Base-by-base conservation (phyloP, 768 basidiomycete species). In the Boletus bicolor region DNA sequence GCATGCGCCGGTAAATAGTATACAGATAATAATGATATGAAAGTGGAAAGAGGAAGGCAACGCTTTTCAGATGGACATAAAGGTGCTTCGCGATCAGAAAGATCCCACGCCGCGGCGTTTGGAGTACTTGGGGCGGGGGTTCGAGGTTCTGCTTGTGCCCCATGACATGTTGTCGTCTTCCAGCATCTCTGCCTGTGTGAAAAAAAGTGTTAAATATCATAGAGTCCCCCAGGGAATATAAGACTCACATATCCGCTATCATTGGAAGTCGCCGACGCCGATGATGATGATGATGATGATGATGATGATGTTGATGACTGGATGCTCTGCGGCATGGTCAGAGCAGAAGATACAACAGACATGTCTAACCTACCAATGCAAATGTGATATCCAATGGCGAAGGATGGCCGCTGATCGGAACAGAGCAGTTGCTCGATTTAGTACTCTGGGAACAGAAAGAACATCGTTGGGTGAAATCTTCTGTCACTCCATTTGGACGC, bases 121-220 rank as follows among this genome's bases (percentile, higher is more conserved):
- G 43, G 54, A 50, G 36, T 39, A 30, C 55, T 54, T 60, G 8
- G 54, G 34, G 19, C 10, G 48, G 21, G 39, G 32, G 6, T 26
- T 42, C 21, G 51, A 48, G n/a, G 35, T 6, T 53, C 49, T 64
- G 6, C 47, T 10, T 17, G 51, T 28, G 10, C 55, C 57, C 66
- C 66, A 68, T 24, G 66, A 64, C 66, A 69, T 69, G 38, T 68
- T 68, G 41, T 68, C 66, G 2, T 68, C 66, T 5, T 67, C 66
- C 7, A 68, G 65, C 68, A 69, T 62, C 43, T 68, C 60, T 4
- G 66, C 66, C 66, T 67, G 55, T 1, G 5, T 19, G 15, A 15
- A 47, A 45, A 38, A 43, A 15, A 19, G 24, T 6, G 7, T 35
- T 46, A 3, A 38, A 19, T 21, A 44, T 44, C 28, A 41, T 21